Percentiles rank a stretch among this genome's conserved stretches.
Evolutionary conservation across 768 basidiomycete genomes (phyloP).

Genomic region (Termitomyces sp.): DNA sequence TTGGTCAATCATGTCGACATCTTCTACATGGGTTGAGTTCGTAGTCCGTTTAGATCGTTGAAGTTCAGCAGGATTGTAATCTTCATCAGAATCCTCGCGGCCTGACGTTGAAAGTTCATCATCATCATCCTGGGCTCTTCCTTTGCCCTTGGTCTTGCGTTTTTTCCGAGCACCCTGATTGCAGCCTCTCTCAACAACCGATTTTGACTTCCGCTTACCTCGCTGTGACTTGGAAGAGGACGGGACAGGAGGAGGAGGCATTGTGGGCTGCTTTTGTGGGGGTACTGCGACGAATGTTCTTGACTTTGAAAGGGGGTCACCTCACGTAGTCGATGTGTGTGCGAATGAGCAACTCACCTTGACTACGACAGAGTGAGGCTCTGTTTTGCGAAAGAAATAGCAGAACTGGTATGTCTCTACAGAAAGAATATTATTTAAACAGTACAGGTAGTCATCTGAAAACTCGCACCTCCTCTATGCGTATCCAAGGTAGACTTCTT

Average conservation of each 20-base stretch:
- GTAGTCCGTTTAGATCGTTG: constrained; percentile 6
- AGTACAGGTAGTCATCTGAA: constrained; percentile 1
- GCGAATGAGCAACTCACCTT: constrained; percentile 52
- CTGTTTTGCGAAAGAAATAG: constrained; percentile 82
- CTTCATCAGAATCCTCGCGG: constrained; percentile 10
- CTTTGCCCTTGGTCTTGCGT: constrained; percentile 38
- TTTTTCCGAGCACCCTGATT: constrained; percentile 21
- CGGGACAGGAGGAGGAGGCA: constrained; percentile 16
- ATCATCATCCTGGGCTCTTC: constrained; percentile 19
- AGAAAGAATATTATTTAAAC: background rate
- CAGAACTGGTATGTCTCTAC: constrained; percentile 87
- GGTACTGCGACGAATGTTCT: constrained; percentile 35
- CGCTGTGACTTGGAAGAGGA: constrained; percentile 13
- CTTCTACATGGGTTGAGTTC: constrained; percentile 26
- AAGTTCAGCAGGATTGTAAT: constrained; percentile 2
- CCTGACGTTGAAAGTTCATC: constrained; percentile 19
- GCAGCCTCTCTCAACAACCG: constrained; percentile 1
- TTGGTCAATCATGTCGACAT: constrained; percentile 6
- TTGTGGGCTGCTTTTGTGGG: constrained; percentile 18
- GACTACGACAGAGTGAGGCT: constrained; percentile 75
- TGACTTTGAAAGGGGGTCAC: constrained; percentile 22
- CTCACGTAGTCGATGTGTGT: background rate
- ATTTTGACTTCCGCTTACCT: constrained; percentile 19
- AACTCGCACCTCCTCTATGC: constrained; percentile 67
- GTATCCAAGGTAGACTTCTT: constrained; percentile 78